Evolutionary conservation across 2,329 filamentous ascomycete genomes (phyloP).

Genomic region (Geoglossum cookeanum): DNA sequence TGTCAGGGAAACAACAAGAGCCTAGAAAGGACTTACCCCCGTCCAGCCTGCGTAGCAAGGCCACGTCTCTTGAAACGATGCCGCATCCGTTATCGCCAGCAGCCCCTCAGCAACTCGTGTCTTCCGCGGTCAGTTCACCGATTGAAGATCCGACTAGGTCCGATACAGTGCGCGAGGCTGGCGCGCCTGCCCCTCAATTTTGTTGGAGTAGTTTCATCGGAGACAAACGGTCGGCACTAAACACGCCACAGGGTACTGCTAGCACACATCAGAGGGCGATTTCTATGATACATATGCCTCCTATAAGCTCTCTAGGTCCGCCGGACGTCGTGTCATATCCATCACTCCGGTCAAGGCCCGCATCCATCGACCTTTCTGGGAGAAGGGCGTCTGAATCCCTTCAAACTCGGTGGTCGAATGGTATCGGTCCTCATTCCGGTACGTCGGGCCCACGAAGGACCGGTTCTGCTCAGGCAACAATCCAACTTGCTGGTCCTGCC

Average conservation of each 20-base stretch:
- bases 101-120: background rate
- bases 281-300: background rate
- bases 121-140: background rate
- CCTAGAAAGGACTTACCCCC: background rate
- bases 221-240: background rate
- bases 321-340: background rate
- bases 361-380: background rate
- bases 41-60: background rate
- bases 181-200: background rate
- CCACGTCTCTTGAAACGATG: background rate
- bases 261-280: background rate
- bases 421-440: background rate
- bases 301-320: background rate
- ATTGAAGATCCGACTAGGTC: background rate
- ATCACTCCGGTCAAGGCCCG: background rate
- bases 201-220: background rate
- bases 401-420: background rate
- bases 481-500: background rate
- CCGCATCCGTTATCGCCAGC: background rate
- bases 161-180: background rate
- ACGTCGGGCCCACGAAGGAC: no score
- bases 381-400: background rate
- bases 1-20: background rate
- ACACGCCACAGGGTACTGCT: background rate
- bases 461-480: background rate